Conservation (phyloP, 805 yeast genomes). For the Lipomyces yamanashiensis region DNA sequence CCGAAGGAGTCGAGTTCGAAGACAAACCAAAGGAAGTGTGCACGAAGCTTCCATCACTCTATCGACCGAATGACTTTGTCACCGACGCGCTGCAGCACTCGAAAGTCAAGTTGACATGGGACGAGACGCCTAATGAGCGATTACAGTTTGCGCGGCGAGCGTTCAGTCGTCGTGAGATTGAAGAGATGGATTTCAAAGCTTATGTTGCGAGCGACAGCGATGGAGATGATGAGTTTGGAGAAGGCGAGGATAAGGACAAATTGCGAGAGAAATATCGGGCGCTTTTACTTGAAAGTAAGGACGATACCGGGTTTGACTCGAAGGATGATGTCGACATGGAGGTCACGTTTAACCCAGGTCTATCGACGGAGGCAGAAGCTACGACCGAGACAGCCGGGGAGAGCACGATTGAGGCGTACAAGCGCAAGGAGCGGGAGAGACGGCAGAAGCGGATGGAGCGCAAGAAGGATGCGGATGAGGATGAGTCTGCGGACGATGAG, state of each 20-base stretch:
- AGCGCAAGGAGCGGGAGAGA: constrained; percentile 90
- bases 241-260: constrained; percentile 37
- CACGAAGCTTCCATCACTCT: constrained; percentile 69
- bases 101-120: constrained; percentile 96
- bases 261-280: constrained; percentile 65
- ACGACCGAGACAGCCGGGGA: constrained; percentile 56
- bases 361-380: constrained; percentile 52
- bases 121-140: constrained; percentile 94
- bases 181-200: constrained; percentile 74
- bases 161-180: constrained; percentile 82
- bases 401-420: constrained; percentile 76
- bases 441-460: constrained; percentile 70
- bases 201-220: constrained; percentile 78
- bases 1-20: constrained; percentile 89
- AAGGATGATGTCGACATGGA: constrained; percentile 87
- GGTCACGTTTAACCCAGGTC: constrained; percentile 90
- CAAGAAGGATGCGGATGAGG: constrained; percentile 51
- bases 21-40: constrained; percentile 77
- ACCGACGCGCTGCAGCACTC: constrained; percentile 97
- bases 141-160: constrained; percentile 73
- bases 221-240: constrained; percentile 56
- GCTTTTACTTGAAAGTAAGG: constrained; percentile 49
- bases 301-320: constrained; percentile 41
- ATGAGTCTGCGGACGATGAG: constrained; percentile 41
- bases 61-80: constrained; percentile 79